Percentiles rank a stretch among this genome's conserved stretches.
Conservation (phyloP, 1,284 basidiomycete genomes). For the Boletus smithii region DNA sequence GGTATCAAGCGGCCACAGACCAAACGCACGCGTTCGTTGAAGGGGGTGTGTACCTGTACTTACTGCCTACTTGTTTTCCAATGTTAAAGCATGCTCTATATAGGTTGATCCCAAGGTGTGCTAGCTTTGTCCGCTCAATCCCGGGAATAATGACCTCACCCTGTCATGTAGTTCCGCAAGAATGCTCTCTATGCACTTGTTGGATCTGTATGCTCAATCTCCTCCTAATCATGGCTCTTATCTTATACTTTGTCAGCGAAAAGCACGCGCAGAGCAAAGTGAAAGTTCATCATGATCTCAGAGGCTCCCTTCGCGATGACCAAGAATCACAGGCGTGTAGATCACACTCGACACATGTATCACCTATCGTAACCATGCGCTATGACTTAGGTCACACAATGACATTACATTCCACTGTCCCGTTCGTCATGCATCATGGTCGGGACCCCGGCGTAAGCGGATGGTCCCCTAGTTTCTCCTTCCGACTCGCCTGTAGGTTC, state of each 20-base stretch:
- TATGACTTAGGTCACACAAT: slow-evolving; percentile 21
- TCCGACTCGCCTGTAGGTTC: slow-evolving; percentile 33
- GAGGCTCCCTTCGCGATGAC: slow-evolving; percentile 7
- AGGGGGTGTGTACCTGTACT: slow-evolving; percentile 69
- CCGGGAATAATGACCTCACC: slow-evolving; percentile 7
- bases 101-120: slow-evolving; percentile 85
- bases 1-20: slow-evolving; percentile 85
- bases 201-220: slow-evolving; percentile 64
- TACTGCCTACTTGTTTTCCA: slow-evolving; percentile 1
- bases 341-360: slow-evolving; percentile 25
- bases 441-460: slow-evolving; percentile 23
- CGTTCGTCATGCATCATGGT: slow-evolving; percentile 3
- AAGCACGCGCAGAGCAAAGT: slow-evolving; percentile 59
- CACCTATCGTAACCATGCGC: slow-evolving; percentile 20
- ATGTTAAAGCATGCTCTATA: slow-evolving; percentile 7
- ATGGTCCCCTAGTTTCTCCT: slow-evolving; percentile 24
- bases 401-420: slow-evolving; percentile 13
- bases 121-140: slow-evolving; percentile 9
- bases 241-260: slow-evolving; percentile 45
- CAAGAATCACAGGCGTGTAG: slow-evolving; percentile 14
- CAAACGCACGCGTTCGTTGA: slow-evolving; percentile 79
- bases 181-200: slow-evolving; percentile 76
- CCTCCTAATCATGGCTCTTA: background rate
- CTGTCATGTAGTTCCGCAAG: slow-evolving; percentile 70
- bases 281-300: slow-evolving; percentile 44